Conservation (phyloP, 176 grass and related monocot species). For the Leersia perrieri region DNA sequence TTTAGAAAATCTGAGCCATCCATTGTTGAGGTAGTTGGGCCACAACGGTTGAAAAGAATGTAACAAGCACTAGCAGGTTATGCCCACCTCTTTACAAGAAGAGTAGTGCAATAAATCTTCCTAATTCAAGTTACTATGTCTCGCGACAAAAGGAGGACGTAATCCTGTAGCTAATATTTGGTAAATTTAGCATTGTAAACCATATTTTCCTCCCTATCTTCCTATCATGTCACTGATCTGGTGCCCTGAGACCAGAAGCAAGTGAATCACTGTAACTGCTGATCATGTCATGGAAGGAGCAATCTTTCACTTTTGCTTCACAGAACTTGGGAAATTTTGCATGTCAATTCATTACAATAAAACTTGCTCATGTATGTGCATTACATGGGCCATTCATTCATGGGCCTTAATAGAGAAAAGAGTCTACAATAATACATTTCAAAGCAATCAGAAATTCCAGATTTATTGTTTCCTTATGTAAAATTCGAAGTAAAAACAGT, state of each 20-base stretch:
- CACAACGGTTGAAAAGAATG: not conserved
- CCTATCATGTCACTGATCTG: not conserved
- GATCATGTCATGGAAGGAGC: not conserved
- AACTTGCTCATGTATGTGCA: not conserved
- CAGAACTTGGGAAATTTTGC: not conserved
- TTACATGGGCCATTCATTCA: not conserved
- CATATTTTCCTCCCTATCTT: not conserved
- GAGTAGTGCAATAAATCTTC: not conserved
- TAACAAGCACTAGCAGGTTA: not conserved
- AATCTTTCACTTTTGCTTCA: not conserved
- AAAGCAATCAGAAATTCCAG: not conserved
- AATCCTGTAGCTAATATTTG: not conserved
- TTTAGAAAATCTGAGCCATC: not conserved
- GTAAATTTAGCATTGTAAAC: not conserved
- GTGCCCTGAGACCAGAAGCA: not conserved
- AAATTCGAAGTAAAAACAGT: not conserved
- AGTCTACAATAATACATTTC: not conserved
- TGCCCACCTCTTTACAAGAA: not conserved
- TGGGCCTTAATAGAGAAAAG: not conserved
- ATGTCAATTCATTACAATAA: not conserved
- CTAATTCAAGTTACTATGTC: not conserved
- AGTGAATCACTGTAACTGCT: not conserved
- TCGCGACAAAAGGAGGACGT: not conserved
- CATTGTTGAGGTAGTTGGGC: not conserved
- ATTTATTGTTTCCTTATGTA: too few relatives aligned